Evolutionary conservation across 495 filamentous ascomycete genomes (phyloP).

Genomic region (Polyplosphaeria fusca): DNA sequence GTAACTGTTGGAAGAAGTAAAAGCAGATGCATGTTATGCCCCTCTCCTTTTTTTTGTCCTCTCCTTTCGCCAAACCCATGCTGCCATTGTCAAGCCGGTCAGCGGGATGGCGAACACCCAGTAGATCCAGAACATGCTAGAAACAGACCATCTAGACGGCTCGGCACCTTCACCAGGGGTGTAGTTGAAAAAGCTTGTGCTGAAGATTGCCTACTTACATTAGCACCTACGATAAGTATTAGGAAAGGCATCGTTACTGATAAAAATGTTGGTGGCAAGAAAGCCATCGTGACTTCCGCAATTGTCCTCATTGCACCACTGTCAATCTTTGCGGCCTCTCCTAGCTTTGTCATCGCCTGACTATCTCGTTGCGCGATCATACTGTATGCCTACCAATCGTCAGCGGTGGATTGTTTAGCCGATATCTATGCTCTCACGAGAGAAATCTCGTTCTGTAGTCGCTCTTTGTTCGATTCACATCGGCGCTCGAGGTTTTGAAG

Average conservation of each 20-base stretch:
- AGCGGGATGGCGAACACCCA: background rate
- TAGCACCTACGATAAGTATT: background rate
- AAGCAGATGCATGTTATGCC: too few relatives aligned
- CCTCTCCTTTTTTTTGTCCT: too few relatives aligned
- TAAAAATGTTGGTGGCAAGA: constrained; percentile 10
- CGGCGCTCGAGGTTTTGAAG: constrained; percentile 10
- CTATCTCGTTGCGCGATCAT: constrained; percentile 5
- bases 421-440: background rate
- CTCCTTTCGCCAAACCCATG: background rate
- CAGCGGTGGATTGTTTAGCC: background rate
- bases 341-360: background rate
- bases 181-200: constrained; percentile 9
- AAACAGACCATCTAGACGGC: background rate
- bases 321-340: constrained; percentile 8
- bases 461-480: constrained; percentile 10
- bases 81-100: background rate
- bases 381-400: constrained; percentile 3
- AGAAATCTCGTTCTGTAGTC: constrained; percentile 13
- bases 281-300: constrained; percentile 10
- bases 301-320: constrained; percentile 4
- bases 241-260: background rate
- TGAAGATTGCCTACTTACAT: constrained; percentile 2
- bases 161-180: background rate
- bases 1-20: too few relatives aligned
- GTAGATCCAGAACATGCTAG: background rate